Percentiles rank a stretch among this genome's conserved stretches.
Conservation (phyloP, 768 basidiomycete genomes). For the Lentinula sp. region DNA sequence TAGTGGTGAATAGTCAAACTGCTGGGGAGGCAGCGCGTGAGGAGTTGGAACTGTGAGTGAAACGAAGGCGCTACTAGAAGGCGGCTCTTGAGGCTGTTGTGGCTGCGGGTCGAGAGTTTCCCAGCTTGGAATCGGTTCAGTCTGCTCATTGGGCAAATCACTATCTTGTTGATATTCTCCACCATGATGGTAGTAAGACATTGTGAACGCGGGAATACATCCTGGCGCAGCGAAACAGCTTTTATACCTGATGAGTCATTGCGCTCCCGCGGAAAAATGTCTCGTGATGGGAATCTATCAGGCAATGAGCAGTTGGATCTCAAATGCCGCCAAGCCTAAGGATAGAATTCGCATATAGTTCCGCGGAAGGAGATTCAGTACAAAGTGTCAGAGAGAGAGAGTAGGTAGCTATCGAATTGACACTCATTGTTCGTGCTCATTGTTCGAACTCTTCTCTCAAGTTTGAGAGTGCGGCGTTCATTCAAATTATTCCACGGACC, state of each 20-base stretch:
- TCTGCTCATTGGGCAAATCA: not conserved
- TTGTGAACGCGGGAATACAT: not conserved
- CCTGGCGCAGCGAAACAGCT: not conserved
- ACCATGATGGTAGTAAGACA: constrained; percentile 6
- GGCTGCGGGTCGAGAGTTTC: not conserved
- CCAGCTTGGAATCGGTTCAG: not conserved
- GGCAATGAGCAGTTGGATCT: not conserved
- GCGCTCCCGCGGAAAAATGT: not conserved
- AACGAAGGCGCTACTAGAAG: not conserved
- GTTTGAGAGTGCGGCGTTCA: too few species aligned
- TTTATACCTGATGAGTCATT: not conserved
- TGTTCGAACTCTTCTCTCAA: not conserved
- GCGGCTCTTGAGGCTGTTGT: not conserved
- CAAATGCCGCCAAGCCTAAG: not conserved
- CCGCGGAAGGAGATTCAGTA: not conserved
- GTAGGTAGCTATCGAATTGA: not conserved
- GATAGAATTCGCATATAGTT: not conserved
- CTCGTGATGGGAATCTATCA: not conserved
- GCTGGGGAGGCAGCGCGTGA: not conserved
- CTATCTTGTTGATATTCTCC: not conserved
- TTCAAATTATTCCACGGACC: not conserved
- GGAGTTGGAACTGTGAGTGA: not conserved
- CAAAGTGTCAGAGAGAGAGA: not conserved
- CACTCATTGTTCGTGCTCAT: not conserved
- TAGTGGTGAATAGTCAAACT: not conserved